Conservation (phyloP, 345 rosid species). For the Punica granatum region DNA sequence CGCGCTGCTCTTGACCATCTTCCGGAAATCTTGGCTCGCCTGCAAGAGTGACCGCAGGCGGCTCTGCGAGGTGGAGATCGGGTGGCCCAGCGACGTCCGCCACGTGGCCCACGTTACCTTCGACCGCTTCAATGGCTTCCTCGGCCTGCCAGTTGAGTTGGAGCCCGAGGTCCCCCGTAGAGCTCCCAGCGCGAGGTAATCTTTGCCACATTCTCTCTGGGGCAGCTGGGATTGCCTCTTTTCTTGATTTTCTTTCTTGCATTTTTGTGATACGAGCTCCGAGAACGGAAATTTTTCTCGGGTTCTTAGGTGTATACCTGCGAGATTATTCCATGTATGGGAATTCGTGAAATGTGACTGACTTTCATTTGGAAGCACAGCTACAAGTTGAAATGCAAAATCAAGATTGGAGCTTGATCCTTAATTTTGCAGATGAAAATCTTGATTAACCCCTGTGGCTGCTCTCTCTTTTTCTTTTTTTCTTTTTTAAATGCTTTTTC, state of each 20-base stretch:
- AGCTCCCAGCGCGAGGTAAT: constrained; percentile 89
- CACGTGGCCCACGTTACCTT: constrained; percentile 93
- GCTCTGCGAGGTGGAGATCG: constrained; percentile 74
- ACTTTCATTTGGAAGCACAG: neutral
- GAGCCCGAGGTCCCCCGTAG: constrained; percentile 81
- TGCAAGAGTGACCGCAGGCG: constrained; percentile 53
- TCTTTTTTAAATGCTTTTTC: neutral
- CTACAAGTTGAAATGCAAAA: neutral
- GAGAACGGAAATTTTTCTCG: neutral
- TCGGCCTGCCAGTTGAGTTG: constrained; percentile 84
- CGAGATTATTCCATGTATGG: neutral
- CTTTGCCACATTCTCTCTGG: constrained; percentile 5
- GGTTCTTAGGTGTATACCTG: neutral
- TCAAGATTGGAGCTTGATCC: neutral
- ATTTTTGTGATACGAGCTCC: neutral
- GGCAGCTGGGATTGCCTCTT: neutral
- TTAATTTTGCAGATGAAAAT: neutral
- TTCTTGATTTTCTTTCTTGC: neutral
- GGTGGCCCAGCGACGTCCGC: constrained; percentile 71
- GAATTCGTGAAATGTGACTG: neutral
- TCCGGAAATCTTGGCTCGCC: constrained; percentile 63
- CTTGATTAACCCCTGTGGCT: neutral
- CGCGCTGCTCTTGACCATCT: constrained; percentile 56
- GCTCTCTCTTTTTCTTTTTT: neutral
- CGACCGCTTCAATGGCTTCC: constrained; percentile 88